These are phyloP conservation scores for Dalbergia cultrata DNA, from an alignment of 306 rosid genomes.

Conservation along the genomic window DNA sequence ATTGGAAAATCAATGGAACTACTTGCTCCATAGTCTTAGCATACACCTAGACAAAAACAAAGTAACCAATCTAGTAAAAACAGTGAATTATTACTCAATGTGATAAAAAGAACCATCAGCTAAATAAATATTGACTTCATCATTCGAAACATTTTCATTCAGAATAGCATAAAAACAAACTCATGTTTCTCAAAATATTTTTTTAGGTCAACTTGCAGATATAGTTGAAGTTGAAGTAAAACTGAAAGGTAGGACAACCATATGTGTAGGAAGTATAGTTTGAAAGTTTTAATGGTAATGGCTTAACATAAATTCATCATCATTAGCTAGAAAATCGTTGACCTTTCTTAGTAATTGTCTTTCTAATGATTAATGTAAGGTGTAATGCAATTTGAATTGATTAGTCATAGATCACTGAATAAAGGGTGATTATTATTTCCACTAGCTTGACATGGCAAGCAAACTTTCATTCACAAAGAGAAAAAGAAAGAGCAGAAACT, in stretches of 20 bases:
- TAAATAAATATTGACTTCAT: conserved; percentile 60
- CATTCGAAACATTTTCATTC: conserved; percentile 82
- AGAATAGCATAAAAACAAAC: conserved; percentile 81
- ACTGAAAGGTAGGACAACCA: conserved; percentile 22
- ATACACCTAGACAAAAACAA: conserved; percentile 61
- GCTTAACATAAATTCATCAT: conserved; percentile 5
- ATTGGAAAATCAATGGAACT: conserved; percentile 79
- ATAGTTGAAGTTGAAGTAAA: conserved; percentile 41
- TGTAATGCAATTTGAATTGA: conserved; percentile 32
- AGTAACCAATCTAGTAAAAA: conserved; percentile 39
- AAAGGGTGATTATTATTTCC: conserved; percentile 6
- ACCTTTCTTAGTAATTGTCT: neutral
- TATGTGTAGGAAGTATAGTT: neutral
- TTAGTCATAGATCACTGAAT: conserved; percentile 39
- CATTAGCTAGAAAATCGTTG: conserved; percentile 29
- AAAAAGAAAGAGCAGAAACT: too few relatives aligned
- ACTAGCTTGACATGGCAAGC: neutral
- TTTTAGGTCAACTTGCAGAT: conserved; percentile 79
- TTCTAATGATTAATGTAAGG: conserved; percentile 14
- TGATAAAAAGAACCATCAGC: conserved; percentile 32
- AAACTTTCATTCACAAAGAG: too few relatives aligned
- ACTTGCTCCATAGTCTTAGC: conserved; percentile 82
- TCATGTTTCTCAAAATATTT: conserved; percentile 79
- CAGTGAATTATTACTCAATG: conserved; percentile 25
- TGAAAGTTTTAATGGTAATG: conserved; percentile 25